Evolutionary conservation across 73 alveolate species (phyloP).

Genomic region (Paramecium biaurelia): DNA sequence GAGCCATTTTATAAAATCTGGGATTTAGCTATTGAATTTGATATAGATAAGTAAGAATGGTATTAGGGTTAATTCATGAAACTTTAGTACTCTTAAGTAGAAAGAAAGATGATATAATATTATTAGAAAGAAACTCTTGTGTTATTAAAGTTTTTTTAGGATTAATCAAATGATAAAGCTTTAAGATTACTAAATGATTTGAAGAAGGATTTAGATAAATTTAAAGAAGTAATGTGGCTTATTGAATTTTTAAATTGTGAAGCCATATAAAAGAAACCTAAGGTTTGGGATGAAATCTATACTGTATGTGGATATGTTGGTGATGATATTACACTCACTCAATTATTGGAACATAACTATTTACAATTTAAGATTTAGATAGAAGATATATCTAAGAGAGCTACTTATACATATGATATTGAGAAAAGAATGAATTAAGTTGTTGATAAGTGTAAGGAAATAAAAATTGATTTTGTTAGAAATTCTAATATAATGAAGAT

Average conservation of each 20-base stretch:
- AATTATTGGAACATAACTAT: conserved; percentile 78
- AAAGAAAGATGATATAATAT: conserved; percentile 62
- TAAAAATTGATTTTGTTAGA: conserved; percentile 70
- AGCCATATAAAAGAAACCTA: conserved; percentile 78
- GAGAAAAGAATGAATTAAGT: conserved; percentile 76
- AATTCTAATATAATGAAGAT: conserved; percentile 76
- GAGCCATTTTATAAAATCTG: conserved; percentile 81
- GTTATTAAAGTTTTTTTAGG: conserved; percentile 72
- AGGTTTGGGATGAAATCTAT: conserved; percentile 90
- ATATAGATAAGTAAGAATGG: conserved; percentile 72
- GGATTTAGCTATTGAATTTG: conserved; percentile 76
- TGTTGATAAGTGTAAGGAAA: conserved; percentile 72
- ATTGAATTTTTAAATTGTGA: conserved; percentile 91
- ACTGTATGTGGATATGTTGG: conserved; percentile 67
- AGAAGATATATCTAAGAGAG: conserved; percentile 88
- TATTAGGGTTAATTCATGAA: conserved; percentile 62
- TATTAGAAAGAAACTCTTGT: conserved; percentile 69
- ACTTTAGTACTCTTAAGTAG: conserved; percentile 68
- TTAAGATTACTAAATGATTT: conserved; percentile 83
- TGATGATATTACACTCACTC: conserved; percentile 81
- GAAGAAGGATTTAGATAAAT: conserved; percentile 86
- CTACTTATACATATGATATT: conserved; percentile 79
- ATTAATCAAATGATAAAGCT: conserved; percentile 79
- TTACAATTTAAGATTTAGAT: conserved; percentile 81
- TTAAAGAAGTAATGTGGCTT: conserved; percentile 85